phyloP scores from a whole-genome alignment of 768 basidiomycete genomes.

The Trametes villosa region DNA sequence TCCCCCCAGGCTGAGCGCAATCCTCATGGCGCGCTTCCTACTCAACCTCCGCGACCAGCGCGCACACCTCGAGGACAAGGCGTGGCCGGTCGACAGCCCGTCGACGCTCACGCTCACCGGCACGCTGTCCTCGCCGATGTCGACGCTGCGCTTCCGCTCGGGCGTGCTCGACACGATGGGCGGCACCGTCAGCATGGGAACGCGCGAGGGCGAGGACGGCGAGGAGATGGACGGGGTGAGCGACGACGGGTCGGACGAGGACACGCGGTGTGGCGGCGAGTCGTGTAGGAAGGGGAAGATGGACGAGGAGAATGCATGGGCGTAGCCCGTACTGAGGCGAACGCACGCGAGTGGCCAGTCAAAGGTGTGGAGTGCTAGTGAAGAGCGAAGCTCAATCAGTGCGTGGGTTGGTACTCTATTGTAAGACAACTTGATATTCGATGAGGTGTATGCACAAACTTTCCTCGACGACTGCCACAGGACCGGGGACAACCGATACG shows the following conservation, averaged over 20 bases:
- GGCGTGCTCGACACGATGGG: slow-evolving; percentile 11
- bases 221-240: background rate
- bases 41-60: slow-evolving; percentile 22
- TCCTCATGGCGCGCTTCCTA: slow-evolving; percentile 23
- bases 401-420: too few species aligned
- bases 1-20: slow-evolving; percentile 15
- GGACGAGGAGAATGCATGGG: background rate
- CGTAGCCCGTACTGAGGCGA: background rate
- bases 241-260: background rate
- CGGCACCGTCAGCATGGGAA: background rate
- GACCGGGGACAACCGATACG: too few species aligned
- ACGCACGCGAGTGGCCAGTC: too few species aligned
- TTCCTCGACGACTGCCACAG: too few species aligned
- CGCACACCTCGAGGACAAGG: slow-evolving; percentile 3
- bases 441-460: too few species aligned
- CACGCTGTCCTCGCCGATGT: background rate
- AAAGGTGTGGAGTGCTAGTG: too few species aligned
- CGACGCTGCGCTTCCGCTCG: background rate
- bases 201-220: background rate
- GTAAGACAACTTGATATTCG: too few species aligned
- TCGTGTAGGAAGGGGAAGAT: background rate
- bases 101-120: background rate
- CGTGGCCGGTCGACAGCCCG: background rate
- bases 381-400: too few species aligned
- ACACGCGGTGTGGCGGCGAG: background rate